These are phyloP conservation scores for Tetradesmus obliquus DNA, from an alignment of 139 green algal genomes.

Conservation along the genomic window DNA sequence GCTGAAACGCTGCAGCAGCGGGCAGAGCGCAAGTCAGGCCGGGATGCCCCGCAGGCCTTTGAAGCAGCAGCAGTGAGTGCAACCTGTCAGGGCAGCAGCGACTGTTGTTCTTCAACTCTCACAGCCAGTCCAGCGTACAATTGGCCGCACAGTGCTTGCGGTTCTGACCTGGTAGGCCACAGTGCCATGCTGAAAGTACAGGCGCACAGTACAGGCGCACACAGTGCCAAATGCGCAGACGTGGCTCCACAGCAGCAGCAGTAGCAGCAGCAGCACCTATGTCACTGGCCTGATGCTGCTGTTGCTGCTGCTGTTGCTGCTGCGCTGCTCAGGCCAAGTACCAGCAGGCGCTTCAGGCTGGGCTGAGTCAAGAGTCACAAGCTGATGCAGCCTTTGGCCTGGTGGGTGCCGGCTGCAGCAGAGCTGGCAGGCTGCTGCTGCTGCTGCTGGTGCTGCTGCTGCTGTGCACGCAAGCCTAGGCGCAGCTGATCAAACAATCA, in stretches of 20 bases:
- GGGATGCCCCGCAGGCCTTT: constrained; percentile 57
- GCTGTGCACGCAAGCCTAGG: background rate
- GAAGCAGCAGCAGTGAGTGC: constrained; percentile 54
- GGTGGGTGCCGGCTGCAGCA: background rate
- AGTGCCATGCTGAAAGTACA: no score
- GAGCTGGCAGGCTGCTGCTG: background rate
- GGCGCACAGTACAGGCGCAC: no score
- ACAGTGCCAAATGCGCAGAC: no score
- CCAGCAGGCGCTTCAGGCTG: constrained; percentile 35
- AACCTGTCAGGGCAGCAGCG: background rate
- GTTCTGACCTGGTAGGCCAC: no score
- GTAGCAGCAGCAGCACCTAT: no score
- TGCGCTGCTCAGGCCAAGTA: constrained; percentile 46
- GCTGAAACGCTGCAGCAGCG: constrained; percentile 75
- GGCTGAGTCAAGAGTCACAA: background rate
- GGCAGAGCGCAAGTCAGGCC: constrained; percentile 64
- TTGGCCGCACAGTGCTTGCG: no score
- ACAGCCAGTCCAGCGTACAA: no score
- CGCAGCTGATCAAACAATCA: background rate
- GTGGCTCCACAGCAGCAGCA: no score
- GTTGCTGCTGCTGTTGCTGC: background rate
- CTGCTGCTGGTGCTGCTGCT: background rate
- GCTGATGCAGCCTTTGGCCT: constrained; percentile 44
- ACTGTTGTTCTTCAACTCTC: no score
- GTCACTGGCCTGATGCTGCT: no score